These are phyloP conservation scores for Hordeum pubiflorum DNA, from an alignment of 202 grass and related monocot genomes.

Conservation along the genomic window DNA sequence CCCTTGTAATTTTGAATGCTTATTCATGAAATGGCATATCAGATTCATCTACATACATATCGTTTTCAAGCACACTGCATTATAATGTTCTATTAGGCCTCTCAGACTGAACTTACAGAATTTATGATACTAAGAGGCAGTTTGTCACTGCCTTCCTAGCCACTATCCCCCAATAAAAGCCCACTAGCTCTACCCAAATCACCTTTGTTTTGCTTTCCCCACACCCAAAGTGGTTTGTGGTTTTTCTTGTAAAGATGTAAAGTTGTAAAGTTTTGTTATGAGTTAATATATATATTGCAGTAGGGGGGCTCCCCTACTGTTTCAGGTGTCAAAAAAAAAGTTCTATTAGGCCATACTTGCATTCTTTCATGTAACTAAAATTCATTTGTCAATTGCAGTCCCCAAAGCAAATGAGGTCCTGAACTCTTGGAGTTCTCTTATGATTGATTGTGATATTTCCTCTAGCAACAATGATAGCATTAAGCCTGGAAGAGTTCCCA, in stretches of 20 bases:
- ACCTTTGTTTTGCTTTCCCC: too few species aligned
- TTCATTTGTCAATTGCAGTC: slow-evolving; percentile 23
- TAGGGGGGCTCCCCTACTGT: too few species aligned
- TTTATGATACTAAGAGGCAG: too few species aligned
- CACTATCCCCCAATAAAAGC: too few species aligned
- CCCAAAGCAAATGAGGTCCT: slow-evolving; percentile 35
- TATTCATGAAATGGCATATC: slow-evolving; percentile 7
- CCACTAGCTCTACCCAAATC: too few species aligned
- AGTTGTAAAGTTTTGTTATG: too few species aligned
- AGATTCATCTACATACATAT: slow-evolving; percentile 2
- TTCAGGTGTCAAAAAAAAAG: background rate
- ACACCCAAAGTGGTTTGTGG: too few species aligned
- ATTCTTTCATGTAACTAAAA: slow-evolving; percentile 19
- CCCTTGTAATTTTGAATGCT: background rate
- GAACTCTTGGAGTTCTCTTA: slow-evolving; percentile 49
- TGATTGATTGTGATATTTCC: slow-evolving; percentile 35
- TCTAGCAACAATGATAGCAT: slow-evolving; percentile 34
- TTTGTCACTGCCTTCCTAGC: too few species aligned
- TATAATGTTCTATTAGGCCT: background rate
- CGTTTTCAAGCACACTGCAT: background rate
- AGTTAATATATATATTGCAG: too few species aligned
- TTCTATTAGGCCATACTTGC: background rate
- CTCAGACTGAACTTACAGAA: too few species aligned
- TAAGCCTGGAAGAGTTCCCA: slow-evolving; percentile 45
- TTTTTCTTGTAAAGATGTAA: too few species aligned